phyloP scores from a whole-genome alignment of 2,329 filamentous ascomycete genomes.

The Aspergillus ruber region DNA sequence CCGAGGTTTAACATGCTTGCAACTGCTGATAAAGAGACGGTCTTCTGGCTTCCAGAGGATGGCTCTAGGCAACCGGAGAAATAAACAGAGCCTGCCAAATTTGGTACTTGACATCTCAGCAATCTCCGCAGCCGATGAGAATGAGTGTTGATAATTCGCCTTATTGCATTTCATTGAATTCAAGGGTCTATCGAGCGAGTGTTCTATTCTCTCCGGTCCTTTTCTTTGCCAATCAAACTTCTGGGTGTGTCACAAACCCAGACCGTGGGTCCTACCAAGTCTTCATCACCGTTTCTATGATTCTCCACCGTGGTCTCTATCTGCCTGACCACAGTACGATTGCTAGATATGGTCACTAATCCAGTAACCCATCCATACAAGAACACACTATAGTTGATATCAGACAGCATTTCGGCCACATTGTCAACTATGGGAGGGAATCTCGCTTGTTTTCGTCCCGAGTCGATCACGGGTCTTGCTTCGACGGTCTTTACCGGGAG shows the following conservation, averaged over 20 bases:
- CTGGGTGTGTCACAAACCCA: constrained; percentile 61
- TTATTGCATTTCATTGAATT: background rate
- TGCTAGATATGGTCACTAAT: constrained; percentile 64
- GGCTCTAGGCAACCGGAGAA: constrained; percentile 26
- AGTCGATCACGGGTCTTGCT: constrained; percentile 37
- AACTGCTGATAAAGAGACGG: constrained; percentile 75
- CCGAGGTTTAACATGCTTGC: constrained; percentile 88
- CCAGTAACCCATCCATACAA: constrained; percentile 61
- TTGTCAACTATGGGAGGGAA: constrained; percentile 41
- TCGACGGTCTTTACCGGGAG: constrained; percentile 56
- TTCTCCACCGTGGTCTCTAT: constrained; percentile 56
- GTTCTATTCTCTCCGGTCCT: constrained; percentile 32
- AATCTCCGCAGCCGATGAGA: no score
- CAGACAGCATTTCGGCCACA: constrained; percentile 46
- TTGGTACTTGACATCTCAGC: background rate
- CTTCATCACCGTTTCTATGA: constrained; percentile 41
- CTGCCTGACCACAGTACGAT: constrained; percentile 60
- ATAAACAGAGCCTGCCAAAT: constrained; percentile 10
- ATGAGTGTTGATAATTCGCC: background rate
- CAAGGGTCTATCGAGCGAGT: constrained; percentile 1
- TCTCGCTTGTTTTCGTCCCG: constrained; percentile 25
- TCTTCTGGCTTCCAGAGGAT: constrained; percentile 72
- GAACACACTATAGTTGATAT: constrained; percentile 64
- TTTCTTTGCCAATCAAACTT: constrained; percentile 63
- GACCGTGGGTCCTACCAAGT: constrained; percentile 53